A percentile compares a stretch with the other conserved stretches of the same genome.
These are phyloP conservation scores for Podaxis mareebaensis DNA, from an alignment of 768 basidiomycete species.

Conservation along the genomic window DNA sequence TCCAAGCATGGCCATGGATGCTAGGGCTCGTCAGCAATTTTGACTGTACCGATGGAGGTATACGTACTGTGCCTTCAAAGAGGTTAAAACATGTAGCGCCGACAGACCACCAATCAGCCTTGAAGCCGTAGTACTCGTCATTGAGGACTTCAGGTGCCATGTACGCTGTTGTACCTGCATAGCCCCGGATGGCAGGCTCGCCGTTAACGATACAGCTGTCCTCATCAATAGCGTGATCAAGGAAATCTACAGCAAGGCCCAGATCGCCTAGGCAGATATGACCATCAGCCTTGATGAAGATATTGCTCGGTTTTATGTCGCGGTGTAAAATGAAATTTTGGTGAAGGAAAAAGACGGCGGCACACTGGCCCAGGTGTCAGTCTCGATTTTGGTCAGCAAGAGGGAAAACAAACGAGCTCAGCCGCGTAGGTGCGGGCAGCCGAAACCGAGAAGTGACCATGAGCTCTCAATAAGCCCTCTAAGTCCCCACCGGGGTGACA, in stretches of 20 bases:
- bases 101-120: conserved; percentile 22
- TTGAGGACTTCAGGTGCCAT: conserved; percentile 21
- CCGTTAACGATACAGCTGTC: not conserved
- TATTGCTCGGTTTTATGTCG: conserved; percentile 23
- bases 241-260: conserved; percentile 21
- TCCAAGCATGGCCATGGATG: conserved; percentile 8
- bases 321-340: conserved; percentile 19
- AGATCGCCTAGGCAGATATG: conserved; percentile 23
- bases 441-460: conserved; percentile 11
- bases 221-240: not conserved
- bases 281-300: conserved; percentile 21
- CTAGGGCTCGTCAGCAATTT: not conserved
- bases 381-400: not conserved
- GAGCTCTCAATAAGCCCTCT: conserved; percentile 10
- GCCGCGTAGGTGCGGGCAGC: conserved; percentile 19
- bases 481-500: conserved; percentile 21
- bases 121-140: conserved; percentile 19
- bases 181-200: conserved; percentile 18
- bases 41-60: not conserved
- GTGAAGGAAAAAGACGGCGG: conserved; percentile 20
- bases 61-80: conserved; percentile 19
- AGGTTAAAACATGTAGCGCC: conserved; percentile 19
- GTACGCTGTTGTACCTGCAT: conserved; percentile 20
- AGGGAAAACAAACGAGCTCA: conserved; percentile 16
- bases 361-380: conserved; percentile 14